phyloP scores from a whole-genome alignment of 345 rosid species.

The Pelargonium nanum region DNA sequence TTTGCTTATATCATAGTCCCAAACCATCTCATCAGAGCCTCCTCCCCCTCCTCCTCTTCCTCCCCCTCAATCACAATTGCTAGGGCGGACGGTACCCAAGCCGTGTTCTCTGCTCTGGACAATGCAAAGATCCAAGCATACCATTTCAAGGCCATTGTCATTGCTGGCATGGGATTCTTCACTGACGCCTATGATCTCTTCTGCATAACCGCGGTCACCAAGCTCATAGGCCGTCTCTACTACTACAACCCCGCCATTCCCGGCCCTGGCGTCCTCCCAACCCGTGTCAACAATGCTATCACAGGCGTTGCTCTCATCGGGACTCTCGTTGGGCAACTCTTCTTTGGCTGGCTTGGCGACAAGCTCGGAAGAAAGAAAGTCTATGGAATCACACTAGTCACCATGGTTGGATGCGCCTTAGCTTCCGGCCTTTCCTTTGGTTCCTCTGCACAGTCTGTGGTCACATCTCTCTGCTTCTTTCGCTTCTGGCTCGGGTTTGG shows the following conservation, averaged over 20 bases:
- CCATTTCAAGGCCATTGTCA: conserved; percentile 52
- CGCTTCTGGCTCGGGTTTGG: conserved; percentile 85
- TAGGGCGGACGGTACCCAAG: conserved; percentile 22
- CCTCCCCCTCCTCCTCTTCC: neutral
- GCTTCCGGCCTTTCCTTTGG: conserved; percentile 66
- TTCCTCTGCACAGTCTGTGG: conserved; percentile 29
- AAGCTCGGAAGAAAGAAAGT: conserved; percentile 72
- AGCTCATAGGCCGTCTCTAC: conserved; percentile 48
- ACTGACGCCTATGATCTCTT: conserved; percentile 60
- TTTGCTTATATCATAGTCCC: neutral
- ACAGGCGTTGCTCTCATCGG: conserved; percentile 47
- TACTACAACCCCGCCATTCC: conserved; percentile 21
- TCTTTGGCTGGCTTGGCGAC: conserved; percentile 72
- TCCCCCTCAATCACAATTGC: neutral
- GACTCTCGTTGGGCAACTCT: conserved; percentile 47
- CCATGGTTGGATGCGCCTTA: conserved; percentile 65
- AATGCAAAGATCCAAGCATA: conserved; percentile 50
- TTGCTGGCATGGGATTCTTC: conserved; percentile 61
- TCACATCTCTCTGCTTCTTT: conserved; percentile 60
- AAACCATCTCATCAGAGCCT: conserved; percentile 1
- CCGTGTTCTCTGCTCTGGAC: conserved; percentile 44
- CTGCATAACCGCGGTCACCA: conserved; percentile 49
- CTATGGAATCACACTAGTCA: conserved; percentile 59
- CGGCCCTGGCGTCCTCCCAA: conserved; percentile 32
- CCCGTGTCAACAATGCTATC: conserved; percentile 28